These are phyloP conservation scores for Ceratocystis cubensis DNA, from an alignment of 2,329 filamentous ascomycete genomes.

Conservation along the genomic window DNA sequence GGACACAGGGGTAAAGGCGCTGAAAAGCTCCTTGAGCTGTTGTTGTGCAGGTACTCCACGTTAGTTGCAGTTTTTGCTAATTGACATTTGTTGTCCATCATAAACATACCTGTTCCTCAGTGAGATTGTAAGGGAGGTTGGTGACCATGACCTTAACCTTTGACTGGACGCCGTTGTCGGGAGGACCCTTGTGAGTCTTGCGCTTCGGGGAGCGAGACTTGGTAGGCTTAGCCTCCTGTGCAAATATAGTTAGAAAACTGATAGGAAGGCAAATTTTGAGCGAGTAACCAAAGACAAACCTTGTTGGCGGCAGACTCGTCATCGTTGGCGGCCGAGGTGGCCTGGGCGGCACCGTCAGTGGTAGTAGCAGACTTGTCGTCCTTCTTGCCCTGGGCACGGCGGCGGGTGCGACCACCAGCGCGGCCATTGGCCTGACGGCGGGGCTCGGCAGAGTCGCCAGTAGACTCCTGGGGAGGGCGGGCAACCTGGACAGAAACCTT, in stretches of 20 bases:
- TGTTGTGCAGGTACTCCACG: constrained; percentile 20
- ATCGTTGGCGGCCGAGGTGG: constrained; percentile 32
- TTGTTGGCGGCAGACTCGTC: constrained; percentile 33
- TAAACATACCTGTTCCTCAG: constrained; percentile 74
- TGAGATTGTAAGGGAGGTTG: constrained; percentile 95
- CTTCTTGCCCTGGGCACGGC: constrained; percentile 42
- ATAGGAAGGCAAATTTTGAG: neutral
- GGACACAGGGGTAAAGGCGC: constrained; percentile 78
- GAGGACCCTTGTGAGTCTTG: constrained; percentile 61
- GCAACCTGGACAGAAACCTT: constrained; percentile 99
- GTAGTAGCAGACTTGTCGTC: constrained; percentile 29
- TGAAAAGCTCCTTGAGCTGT: constrained; percentile 95
- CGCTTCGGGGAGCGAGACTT: constrained; percentile 32
- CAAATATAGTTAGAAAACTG: neutral
- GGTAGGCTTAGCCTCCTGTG: constrained; percentile 46
- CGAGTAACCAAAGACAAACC: constrained; percentile 4
- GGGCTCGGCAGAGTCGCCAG: constrained; percentile 59
- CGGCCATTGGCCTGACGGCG: constrained; percentile 51
- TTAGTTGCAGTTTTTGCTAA: neutral
- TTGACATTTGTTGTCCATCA: neutral
- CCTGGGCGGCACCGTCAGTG: constrained; percentile 27
- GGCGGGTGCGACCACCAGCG: constrained; percentile 56
- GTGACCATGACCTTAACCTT: constrained; percentile 99
- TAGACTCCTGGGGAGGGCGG: constrained; percentile 83
- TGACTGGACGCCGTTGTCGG: constrained; percentile 91